phyloP scores from a whole-genome alignment of 306 rosid species.

The Medicago ruthenica region DNA sequence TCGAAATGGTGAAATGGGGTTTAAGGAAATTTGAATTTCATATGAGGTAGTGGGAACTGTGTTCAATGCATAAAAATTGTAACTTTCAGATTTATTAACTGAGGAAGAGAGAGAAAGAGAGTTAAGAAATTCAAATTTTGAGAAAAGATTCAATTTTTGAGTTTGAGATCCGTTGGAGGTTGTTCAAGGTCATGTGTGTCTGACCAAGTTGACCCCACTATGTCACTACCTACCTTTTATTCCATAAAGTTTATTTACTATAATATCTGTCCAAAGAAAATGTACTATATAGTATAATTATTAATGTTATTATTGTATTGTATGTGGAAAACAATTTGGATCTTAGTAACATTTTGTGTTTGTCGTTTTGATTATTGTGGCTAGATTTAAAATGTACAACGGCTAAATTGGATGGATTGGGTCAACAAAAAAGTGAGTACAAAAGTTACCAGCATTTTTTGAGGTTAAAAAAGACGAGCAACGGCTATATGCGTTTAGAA shows the following conservation, averaged over 20 bases:
- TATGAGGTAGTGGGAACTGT: conserved; percentile 32
- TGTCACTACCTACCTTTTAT: conserved; percentile 36
- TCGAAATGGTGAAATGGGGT: not conserved
- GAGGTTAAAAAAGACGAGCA: conserved; percentile 27
- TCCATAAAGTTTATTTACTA: not conserved
- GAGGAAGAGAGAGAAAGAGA: conserved; percentile 32
- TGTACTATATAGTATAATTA: not conserved
- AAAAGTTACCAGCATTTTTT: conserved; percentile 14
- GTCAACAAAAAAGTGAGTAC: conserved; percentile 29
- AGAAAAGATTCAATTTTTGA: conserved; percentile 23
- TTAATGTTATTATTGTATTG: not conserved
- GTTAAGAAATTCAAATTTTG: conserved; percentile 56
- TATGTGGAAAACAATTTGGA: conserved; percentile 28
- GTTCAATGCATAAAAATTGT: conserved; percentile 44
- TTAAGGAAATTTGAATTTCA: conserved; percentile 13
- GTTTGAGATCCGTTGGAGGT: conserved; percentile 38
- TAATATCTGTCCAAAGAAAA: not conserved
- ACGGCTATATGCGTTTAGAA: conserved; percentile 40
- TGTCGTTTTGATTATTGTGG: conserved; percentile 36
- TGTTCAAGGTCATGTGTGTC: not conserved
- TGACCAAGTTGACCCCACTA: conserved; percentile 44
- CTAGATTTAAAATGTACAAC: conserved; percentile 49
- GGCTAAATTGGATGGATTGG: conserved; percentile 35
- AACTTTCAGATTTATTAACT: conserved; percentile 35
- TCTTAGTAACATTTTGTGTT: conserved; percentile 30